These are phyloP conservation scores for Ensete glaucum DNA, from an alignment of 176 grass and related monocot species.

Conservation along the genomic window DNA sequence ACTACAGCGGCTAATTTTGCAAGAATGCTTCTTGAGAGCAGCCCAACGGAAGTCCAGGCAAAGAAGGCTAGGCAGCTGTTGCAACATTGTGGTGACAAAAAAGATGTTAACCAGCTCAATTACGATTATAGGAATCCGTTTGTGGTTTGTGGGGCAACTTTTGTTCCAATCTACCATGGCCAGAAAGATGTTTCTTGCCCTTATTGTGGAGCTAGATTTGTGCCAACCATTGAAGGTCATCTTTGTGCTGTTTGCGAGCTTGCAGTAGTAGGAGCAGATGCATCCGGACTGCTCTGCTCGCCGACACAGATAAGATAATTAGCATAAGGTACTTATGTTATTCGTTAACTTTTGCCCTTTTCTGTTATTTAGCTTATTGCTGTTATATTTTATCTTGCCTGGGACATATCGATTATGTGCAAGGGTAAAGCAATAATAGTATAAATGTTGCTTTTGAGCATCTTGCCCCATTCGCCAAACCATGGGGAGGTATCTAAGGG, in stretches of 20 bases:
- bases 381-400: conserved; percentile 26
- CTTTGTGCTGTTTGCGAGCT: conserved; percentile 82
- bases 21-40: conserved; percentile 74
- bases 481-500: neutral
- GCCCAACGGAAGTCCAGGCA: conserved; percentile 55
- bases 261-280: conserved; percentile 57
- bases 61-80: conserved; percentile 72
- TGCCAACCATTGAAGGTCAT: conserved; percentile 54
- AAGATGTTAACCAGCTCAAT: conserved; percentile 49
- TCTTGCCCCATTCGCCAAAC: neutral
- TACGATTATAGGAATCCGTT: conserved; percentile 95
- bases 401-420: neutral
- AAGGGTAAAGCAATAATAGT: neutral
- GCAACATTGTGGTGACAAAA: conserved; percentile 44
- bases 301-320: conserved; percentile 68
- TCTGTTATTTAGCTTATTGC: conserved; percentile 23
- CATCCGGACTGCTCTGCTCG: conserved; percentile 71
- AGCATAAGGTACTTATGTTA: neutral
- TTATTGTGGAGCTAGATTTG: conserved; percentile 60
- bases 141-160: conserved; percentile 73
- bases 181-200: conserved; percentile 89
- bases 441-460: neutral
- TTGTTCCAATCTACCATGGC: conserved; percentile 82
- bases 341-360: conserved; percentile 15
- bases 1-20: conserved; percentile 70